A percentile compares a stretch with the other conserved stretches of the same genome.
These are phyloP conservation scores for Globisporangium middletonii DNA, from an alignment of 352 stramenopile genomes.

Conservation along the genomic window DNA sequence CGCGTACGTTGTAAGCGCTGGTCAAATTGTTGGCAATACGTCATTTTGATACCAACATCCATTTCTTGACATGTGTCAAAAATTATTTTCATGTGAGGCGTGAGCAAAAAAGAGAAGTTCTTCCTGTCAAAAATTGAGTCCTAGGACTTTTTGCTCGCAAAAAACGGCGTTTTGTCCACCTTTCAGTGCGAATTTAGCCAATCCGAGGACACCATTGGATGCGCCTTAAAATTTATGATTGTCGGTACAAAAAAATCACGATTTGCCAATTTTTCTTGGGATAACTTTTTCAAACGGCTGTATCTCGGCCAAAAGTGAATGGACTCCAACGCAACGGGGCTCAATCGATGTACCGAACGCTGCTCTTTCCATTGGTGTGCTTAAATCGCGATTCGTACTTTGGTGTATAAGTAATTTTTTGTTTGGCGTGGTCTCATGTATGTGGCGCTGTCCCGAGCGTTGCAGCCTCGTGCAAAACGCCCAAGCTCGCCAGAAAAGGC, in stretches of 20 bases:
- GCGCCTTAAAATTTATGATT: no score
- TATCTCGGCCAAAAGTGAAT: not conserved
- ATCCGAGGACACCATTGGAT: no score
- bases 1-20: not conserved
- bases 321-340: not conserved
- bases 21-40: not conserved
- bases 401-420: not conserved
- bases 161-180: no score
- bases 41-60: not conserved
- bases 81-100: not conserved
- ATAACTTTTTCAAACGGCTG: no score
- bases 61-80: not conserved
- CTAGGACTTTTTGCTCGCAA: no score
- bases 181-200: no score
- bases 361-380: not conserved
- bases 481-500: no score
- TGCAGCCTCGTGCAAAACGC: no score
- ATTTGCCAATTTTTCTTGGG: no score
- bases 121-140: no score
- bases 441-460: no score
- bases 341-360: not conserved
- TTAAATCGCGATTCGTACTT: conserved; percentile 1
- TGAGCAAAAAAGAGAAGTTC: not conserved
- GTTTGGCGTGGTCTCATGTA: not conserved
- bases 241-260: no score